Base-by-base conservation (phyloP, 306 rosid species). In the Elaeagnus macrophylla region DNA sequence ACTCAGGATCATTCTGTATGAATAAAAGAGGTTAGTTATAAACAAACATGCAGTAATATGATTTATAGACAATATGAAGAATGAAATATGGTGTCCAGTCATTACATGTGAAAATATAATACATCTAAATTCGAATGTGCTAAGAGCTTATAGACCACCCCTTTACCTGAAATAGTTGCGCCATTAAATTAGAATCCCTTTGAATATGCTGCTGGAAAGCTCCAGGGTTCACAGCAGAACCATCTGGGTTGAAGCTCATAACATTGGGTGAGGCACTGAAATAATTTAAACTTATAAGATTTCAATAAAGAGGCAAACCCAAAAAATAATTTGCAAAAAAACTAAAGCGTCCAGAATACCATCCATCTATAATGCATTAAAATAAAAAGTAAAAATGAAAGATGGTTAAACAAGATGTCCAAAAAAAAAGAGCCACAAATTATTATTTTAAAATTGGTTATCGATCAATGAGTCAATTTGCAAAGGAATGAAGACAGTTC, bases 141-240 rank as follows among this genome's bases (percentile, higher is more conserved):
- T 32, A 17, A 10, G 39, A 41, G 32, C 50, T 40, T 53, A 61
- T 42, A 59, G 39, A 68, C 51, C 46, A 61, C 18, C 58, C 20
- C 53, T 56, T 20, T 69, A 87, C 99, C 99, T 91, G 95, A 79
- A 82, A 82, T 57, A 87, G 69, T 59, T 72, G 87, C 19, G 78
- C 82, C 64, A 82, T 79, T 76, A 73, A 37, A 69, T 82, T 84
- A 53, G 96, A 69, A 73, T 84, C 93, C 39, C 65, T 75, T 71
- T 82, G 75, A 59, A 91, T 62, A 54, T 82, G 93, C 83, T 81
- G 83, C 81, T 91, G 99, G 71, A 87, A 78, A 70, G 95, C 89
- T 62, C 73, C 79, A 57, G 99, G 99, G 73, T 87, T 80, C 45
- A 60, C 80, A 52, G 95, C 96, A 71, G 99, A 91, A 32, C 97